Base-by-base conservation (phyloP, 257 asterid species). In the Scutellaria minor region DNA sequence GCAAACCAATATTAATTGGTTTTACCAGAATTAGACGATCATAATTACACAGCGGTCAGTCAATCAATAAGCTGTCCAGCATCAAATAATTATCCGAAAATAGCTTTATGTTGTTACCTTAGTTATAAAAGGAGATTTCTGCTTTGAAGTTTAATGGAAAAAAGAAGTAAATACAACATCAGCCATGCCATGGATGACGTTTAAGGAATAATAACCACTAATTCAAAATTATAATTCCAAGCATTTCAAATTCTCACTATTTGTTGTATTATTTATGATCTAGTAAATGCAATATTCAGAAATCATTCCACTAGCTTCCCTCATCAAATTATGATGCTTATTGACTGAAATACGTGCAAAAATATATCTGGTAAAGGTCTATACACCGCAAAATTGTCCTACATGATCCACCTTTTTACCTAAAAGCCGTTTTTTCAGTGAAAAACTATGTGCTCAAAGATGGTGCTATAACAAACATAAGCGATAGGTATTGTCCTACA, bases 1-100 rank as follows among this genome's bases (percentile, higher is more conserved):
- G 61, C 12, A 58, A 70, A 35, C 53, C 52, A 67, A 57, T 52
- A n/a, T 71, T 12, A 46, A 76, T 61, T 75, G 55, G n/a, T 35
- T 70, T 45, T 61, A 59, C 55, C 58, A 7, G 58, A 65, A 73
- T 42, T 13, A 59, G 71, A 68, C 13, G 52, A 10, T 18, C 41
- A 60, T 60, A 47, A 46, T 70, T 41, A 41, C 44, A 35, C 48
- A 64, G 63, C 18, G 45, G 68, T 40, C 64, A 46, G 50, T 55
- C 35, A 64, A 53, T 18, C 51, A 20, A 31, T 2, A 39, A 5
- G 39, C 50, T 5, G 15, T 31, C n/a, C 24, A 24, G 62, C 37
- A 65, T 20, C 66, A 18, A 48, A 72, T 11, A 77, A 51, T 67
- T 12, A 62, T 54, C 45, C 6, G 13, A 64, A 57, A 57, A 50